Base-by-base conservation (phyloP, 2,329 filamentous ascomycete species). In the Tolypocladium amazonense region DNA sequence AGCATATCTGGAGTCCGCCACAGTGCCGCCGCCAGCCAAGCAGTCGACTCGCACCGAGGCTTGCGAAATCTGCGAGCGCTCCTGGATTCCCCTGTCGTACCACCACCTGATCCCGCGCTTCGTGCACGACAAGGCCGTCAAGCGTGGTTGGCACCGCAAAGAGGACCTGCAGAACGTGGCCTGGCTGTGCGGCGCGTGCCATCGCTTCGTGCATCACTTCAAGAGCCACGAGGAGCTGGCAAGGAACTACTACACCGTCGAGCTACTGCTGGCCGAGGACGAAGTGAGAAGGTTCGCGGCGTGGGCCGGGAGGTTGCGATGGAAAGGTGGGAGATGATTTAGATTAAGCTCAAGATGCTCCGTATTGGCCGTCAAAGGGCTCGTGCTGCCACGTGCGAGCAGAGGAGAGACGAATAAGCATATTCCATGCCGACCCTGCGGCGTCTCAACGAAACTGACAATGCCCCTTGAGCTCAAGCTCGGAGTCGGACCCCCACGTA, bases 141-240 rank as follows among this genome's bases (percentile, higher is more conserved):
- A 89, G 77, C 79, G 89, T 50, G 88, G 88, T 1, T 95, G 90
- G 90, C 89, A 92, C 75, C 81, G 81, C 4, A 83, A 85, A 63
- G 88, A 89, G 71, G 83, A 86, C 73, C 71, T 95, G 71, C 85
- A 89, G 67, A 91, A 86, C 69, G 91, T 94, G 25, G 90, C 91
- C 15, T 95, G 90, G 90, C 73, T 96, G 65, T 95, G 91, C 73
- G 80, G 90, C 56, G 88, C 90, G 2, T 96, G 91, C 68, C 91
- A 96, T 76, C 84, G 81, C 50, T 92, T 90, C 70, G 89, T 95
- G 70, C 91, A 95, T 76, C 77, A 84, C 45, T 83, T 92, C 68
- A 87, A 84, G 39, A 79, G 75, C 5, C 90, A 94, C 69, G 90
- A 95, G 78, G 89, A 89, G 66, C 74, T 96, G 65, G 91, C 90